phyloP scores from a whole-genome alignment of 2,329 filamentous ascomycete genomes.

The Cladosporium sphaerospermum region DNA sequence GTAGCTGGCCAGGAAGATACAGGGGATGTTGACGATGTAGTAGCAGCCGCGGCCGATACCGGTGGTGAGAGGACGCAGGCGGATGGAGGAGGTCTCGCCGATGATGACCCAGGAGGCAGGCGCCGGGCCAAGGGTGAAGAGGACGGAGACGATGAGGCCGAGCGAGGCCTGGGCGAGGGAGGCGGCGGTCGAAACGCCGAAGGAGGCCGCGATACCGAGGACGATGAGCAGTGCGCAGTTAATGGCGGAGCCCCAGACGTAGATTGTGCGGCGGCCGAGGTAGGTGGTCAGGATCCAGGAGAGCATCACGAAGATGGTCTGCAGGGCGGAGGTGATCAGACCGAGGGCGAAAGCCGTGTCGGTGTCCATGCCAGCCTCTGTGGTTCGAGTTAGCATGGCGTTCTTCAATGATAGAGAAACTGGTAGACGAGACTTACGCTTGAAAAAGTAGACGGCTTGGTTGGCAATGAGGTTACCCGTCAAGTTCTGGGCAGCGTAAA shows the following conservation, averaged over 20 bases:
- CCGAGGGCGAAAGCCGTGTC: constrained; percentile 55
- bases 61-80: constrained; percentile 58
- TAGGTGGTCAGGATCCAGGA: constrained; percentile 63
- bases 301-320: constrained; percentile 57
- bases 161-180: constrained; percentile 54
- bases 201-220: constrained; percentile 55
- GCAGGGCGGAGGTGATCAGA: constrained; percentile 59
- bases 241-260: constrained; percentile 53
- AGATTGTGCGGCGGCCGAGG: constrained; percentile 58
- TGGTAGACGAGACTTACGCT: constrained; percentile 36
- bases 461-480: constrained; percentile 59
- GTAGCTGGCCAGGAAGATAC: constrained; percentile 56
- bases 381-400: constrained; percentile 16
- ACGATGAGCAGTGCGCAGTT: constrained; percentile 50
- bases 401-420: neutral
- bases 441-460: constrained; percentile 59
- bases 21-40: constrained; percentile 60
- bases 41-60: constrained; percentile 59
- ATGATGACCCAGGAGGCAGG: constrained; percentile 63
- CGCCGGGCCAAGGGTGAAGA: constrained; percentile 57
- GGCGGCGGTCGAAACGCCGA: constrained; percentile 33
- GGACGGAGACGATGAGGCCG: constrained; percentile 59
- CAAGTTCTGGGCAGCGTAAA: constrained; percentile 55
- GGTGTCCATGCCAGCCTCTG: constrained; percentile 54
- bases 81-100: constrained; percentile 59